Base-by-base conservation (phyloP, 805 yeast species). In the Naumovozyma baii region DNA sequence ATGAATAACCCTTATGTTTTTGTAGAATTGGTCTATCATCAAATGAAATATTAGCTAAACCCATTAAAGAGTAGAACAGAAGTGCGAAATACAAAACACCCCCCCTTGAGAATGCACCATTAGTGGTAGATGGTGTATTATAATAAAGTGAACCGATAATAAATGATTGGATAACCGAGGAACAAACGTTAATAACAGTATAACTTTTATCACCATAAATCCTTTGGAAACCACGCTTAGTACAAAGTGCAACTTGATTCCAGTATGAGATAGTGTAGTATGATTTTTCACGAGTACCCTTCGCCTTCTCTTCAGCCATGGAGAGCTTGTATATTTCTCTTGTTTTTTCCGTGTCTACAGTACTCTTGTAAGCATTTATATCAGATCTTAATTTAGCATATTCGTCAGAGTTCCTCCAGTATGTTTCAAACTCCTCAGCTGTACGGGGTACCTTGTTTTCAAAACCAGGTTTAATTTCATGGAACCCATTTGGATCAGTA, bases 1-100 rank as follows among this genome's bases (percentile, higher is more conserved):
- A 68, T 0, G 85, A 77, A 50, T 79, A 83, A 40, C 72, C 70
- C 52, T 78, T 77, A 54, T 84, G 94, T 51, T 83, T 83, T 51
- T 73, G 73, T 17, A 80, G 71, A 46, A 84, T 75, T 37, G 77
- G 72, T 48, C 82, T 69, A 28, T 73, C 68, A 17, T 63, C 71
- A 48, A 75, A 67, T 52, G 72, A 57, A 22, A 72, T 62, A 44
- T 70, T 73, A 3, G 77, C 73, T 20, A 73, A 46, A 32, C 73
- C 70, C 65, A 69, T 64, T 48, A 74, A 64, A 3, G 70, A 58
- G 53, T 68, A 69, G 55, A 74, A 77, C 43, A 81, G 62, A 9
- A 77, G 62, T 32, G 77, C 66, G 51, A 78, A 80, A 60, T 75
- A 80, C 3, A 80, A 49, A 18, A 72, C 66, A 52, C 85, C 83